These are phyloP conservation scores for Boletus tomentosulus DNA, from an alignment of 768 basidiomycete genomes.

Conservation along the genomic window DNA sequence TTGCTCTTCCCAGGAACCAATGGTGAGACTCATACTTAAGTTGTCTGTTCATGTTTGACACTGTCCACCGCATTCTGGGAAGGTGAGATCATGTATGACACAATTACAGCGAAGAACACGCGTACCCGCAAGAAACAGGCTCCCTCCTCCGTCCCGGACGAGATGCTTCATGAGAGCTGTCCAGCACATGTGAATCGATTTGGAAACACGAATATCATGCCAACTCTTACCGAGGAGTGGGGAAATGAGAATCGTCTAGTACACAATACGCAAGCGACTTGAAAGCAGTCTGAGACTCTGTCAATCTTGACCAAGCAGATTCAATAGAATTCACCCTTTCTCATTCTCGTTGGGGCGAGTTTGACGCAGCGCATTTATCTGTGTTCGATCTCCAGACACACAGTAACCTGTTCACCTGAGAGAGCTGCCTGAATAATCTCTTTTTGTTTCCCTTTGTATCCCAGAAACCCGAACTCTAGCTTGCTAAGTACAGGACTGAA, in stretches of 20 bases:
- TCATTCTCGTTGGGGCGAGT: constrained; percentile 85
- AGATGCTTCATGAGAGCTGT: constrained; percentile 66
- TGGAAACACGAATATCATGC: neutral
- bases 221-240: constrained; percentile 60
- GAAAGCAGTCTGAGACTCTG: constrained; percentile 86
- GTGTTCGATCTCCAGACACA: neutral
- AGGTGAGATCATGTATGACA: no score
- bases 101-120: no score
- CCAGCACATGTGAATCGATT: neutral
- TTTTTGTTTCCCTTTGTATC: constrained; percentile 71
- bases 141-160: no score
- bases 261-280: constrained; percentile 47
- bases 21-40: no score
- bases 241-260: constrained; percentile 68
- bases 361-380: constrained; percentile 38
- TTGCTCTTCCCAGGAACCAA: no score
- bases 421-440: constrained; percentile 71
- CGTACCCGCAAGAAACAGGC: no score
- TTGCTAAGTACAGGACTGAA: neutral
- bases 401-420: constrained; percentile 38
- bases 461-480: constrained; percentile 64
- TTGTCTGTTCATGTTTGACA: no score
- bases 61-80: no score
- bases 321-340: constrained; percentile 46
- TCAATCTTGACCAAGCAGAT: neutral